These are phyloP conservation scores for Collariella sp. DNA, from an alignment of 495 filamentous ascomycete genomes.

Conservation along the genomic window DNA sequence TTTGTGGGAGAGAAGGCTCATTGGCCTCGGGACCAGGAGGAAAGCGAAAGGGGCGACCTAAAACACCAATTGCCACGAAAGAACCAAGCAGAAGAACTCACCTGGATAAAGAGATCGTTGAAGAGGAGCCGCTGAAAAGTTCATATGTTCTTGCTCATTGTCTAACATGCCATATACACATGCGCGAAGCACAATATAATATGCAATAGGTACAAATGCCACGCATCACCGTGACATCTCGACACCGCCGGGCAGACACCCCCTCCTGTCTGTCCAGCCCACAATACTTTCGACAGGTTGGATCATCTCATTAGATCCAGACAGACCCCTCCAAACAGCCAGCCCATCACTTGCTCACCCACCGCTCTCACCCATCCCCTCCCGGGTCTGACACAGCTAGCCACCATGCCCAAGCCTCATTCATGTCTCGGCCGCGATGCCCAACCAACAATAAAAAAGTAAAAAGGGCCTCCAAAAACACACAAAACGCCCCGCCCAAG, in stretches of 20 bases:
- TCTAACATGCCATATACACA: conserved; percentile 31
- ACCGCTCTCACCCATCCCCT: background rate
- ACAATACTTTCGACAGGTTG: background rate
- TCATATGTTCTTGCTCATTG: conserved; percentile 12
- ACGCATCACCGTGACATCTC: conserved; percentile 4
- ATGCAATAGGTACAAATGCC: conserved; percentile 2
- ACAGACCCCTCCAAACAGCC: background rate
- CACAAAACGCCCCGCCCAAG: background rate
- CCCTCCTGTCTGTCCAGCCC: background rate
- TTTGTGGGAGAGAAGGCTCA: too few species aligned
- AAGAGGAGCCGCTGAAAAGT: background rate
- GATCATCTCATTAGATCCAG: background rate
- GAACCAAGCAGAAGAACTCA: too few species aligned
- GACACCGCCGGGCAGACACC: background rate
- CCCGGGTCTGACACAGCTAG: background rate
- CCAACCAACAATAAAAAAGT: background rate
- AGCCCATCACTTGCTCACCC: background rate
- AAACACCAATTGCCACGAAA: background rate
- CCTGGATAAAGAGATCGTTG: too few species aligned
- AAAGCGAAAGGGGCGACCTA: too few species aligned
- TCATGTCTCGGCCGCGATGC: background rate
- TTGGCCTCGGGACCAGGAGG: too few species aligned
- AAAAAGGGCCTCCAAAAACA: background rate
- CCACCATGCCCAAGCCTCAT: background rate
- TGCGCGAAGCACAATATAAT: conserved; percentile 25